Evolutionary conservation across 306 rosid genomes (phyloP).

Genomic region (Lithocarpus polystachyus): DNA sequence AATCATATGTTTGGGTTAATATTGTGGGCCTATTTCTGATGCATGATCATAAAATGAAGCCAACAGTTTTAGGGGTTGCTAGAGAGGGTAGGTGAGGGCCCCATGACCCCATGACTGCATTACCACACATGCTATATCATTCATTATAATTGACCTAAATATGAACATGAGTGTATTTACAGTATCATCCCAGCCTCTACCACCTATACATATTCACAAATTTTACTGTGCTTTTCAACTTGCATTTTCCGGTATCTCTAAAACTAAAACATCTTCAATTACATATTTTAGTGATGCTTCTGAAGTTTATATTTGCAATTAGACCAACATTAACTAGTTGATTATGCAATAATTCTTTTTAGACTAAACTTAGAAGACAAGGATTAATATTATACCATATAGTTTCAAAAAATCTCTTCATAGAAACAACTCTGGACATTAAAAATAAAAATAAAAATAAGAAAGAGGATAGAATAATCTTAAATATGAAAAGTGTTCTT

Average conservation of each 20-base stretch:
- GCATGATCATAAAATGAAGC: too few species aligned
- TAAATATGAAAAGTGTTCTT: not conserved
- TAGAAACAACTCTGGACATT: not conserved
- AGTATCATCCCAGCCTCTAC: too few species aligned
- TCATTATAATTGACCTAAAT: too few species aligned
- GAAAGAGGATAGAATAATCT: not conserved
- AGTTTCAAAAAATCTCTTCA: not conserved
- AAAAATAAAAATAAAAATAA: not conserved
- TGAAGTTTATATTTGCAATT: not conserved
- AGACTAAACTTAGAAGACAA: not conserved
- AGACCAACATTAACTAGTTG: not conserved
- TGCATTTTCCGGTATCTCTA: not conserved
- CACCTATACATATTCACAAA: too few species aligned
- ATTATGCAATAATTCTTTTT: not conserved
- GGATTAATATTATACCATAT: not conserved
- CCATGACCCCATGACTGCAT: too few species aligned
- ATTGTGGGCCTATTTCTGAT: too few species aligned
- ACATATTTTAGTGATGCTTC: not conserved
- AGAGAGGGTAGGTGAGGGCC: too few species aligned
- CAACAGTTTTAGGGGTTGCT: too few species aligned
- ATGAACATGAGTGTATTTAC: too few species aligned
- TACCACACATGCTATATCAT: too few species aligned
- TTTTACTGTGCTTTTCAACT: too few species aligned
- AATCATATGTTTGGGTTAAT: too few species aligned
- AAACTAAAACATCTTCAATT: not conserved